Base-by-base conservation (phyloP, 2,329 filamentous ascomycete species). In the Fusarium globosum region DNA sequence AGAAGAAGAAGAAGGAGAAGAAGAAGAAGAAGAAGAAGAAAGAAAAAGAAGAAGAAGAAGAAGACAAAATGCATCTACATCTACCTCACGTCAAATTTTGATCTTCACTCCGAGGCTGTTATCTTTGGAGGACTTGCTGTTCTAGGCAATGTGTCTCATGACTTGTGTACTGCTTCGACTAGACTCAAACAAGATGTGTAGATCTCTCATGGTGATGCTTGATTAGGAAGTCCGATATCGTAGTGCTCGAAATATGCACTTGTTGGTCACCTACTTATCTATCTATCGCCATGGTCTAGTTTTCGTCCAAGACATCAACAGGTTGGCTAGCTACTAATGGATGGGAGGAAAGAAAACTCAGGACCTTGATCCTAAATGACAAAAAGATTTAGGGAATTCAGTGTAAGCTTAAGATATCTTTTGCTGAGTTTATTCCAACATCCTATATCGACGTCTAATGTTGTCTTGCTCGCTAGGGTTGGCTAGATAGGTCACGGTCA, bases 61-160 rank as follows among this genome's bases (percentile, higher is more conserved):
- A 14, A 33, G 30, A 33, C 30, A 21, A 28, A 23, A 18, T 21
- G 26, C 26, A 36, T 51, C 15, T 38, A 18, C 26, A 39, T 55
- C 46, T 30, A 13, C 20, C 20, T 55, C 48, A 36, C 9, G 9
- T 9, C 18, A 6, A 11, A 12, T 23, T n/a, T 35, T 46, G 33
- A 26, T 38, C 41, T 23, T 46, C 18, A 59, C 33, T 20, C 36
- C 35, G 15, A 65, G 23, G 14, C 36, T 58, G 20, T 39, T 46
- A 28, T 42, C 48, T 38, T 18, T 42, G 15, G 18, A 41, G 28
- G 26, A 30, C 23, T 57, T 46, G 30, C 58, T 69, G 36, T 56
- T 65, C 51, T 52, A n/a, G 59, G 65, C n/a, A 69, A 43, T n/a
- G 45, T 33, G 46, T 69, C 67, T 69, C 59, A 69, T 69, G 67